Conservation (phyloP, 2,329 filamentous ascomycete species). For the Colletotrichum higginsianum region DNA sequence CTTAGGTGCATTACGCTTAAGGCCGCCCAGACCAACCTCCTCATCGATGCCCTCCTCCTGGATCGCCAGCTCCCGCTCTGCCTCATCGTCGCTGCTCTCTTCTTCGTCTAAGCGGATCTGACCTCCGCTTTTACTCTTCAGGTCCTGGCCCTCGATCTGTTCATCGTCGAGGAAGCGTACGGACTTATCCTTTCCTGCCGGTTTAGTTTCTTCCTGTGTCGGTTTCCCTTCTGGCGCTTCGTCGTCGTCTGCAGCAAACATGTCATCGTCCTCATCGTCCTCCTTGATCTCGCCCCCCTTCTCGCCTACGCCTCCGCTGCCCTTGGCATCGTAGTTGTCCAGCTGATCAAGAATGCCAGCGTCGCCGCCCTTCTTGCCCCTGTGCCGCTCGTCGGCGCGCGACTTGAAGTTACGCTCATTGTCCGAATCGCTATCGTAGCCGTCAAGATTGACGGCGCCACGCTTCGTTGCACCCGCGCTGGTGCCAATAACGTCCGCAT, state of each 20-base stretch:
- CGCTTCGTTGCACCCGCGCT: conserved; percentile 84
- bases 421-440: conserved; percentile 94
- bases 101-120: conserved; percentile 75
- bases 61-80: conserved; percentile 81
- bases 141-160: conserved; percentile 85
- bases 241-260: conserved; percentile 80
- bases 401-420: conserved; percentile 87
- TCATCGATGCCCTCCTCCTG: conserved; percentile 85
- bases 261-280: conserved; percentile 72
- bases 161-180: conserved; percentile 72
- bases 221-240: conserved; percentile 54
- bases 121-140: conserved; percentile 80
- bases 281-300: conserved; percentile 52
- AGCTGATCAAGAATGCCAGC: conserved; percentile 67
- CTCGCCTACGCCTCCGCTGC: conserved; percentile 56
- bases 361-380: conserved; percentile 57
- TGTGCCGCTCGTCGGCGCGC: conserved; percentile 74
- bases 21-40: conserved; percentile 89
- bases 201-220: conserved; percentile 44
- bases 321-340: conserved; percentile 67
- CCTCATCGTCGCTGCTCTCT: conserved; percentile 73
- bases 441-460: conserved; percentile 95
- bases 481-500: conserved; percentile 93
- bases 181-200: conserved; percentile 69
- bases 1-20: conserved; percentile 94